Conservation (phyloP, 2,329 filamentous ascomycete genomes). For the Hypomyces rosellus region DNA sequence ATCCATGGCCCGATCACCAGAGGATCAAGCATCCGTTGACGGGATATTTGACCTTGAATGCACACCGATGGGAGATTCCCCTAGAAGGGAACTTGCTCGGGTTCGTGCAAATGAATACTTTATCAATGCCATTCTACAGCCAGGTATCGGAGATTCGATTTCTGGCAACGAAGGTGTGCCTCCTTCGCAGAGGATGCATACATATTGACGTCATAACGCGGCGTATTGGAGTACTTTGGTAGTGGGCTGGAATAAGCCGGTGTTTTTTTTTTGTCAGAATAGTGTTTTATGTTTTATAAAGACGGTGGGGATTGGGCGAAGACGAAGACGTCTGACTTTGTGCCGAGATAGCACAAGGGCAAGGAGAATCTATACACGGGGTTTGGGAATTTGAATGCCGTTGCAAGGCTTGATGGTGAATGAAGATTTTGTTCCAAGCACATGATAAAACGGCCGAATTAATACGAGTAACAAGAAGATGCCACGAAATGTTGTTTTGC, state of each 20-base stretch:
- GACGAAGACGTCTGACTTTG: too few species aligned
- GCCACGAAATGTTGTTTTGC: too few species aligned
- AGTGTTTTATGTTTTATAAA: too few species aligned
- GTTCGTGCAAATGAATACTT: constrained; percentile 1
- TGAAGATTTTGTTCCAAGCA: too few species aligned
- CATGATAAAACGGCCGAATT: too few species aligned
- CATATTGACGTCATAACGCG: constrained; percentile 7
- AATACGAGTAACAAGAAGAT: too few species aligned
- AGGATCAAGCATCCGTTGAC: constrained; percentile 12
- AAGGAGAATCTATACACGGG: too few species aligned
- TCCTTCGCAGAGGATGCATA: constrained; percentile 3
- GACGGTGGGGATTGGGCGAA: too few species aligned
- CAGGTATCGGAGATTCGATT: constrained; percentile 4
- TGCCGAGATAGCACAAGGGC: too few species aligned
- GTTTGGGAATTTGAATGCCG: too few species aligned
- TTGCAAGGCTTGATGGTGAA: too few species aligned
- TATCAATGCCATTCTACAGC: constrained; percentile 4
- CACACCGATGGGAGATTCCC: constrained; percentile 1
- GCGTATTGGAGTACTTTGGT: constrained; percentile 21
- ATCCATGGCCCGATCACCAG: neutral
- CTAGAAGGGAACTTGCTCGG: neutral
- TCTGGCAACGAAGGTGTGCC: neutral
- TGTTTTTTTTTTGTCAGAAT: constrained; percentile 6
- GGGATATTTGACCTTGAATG: constrained; percentile 10
- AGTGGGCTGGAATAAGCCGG: constrained; percentile 5